Conservation (phyloP, 345 rosid genomes). For the Gossypium bickii region DNA sequence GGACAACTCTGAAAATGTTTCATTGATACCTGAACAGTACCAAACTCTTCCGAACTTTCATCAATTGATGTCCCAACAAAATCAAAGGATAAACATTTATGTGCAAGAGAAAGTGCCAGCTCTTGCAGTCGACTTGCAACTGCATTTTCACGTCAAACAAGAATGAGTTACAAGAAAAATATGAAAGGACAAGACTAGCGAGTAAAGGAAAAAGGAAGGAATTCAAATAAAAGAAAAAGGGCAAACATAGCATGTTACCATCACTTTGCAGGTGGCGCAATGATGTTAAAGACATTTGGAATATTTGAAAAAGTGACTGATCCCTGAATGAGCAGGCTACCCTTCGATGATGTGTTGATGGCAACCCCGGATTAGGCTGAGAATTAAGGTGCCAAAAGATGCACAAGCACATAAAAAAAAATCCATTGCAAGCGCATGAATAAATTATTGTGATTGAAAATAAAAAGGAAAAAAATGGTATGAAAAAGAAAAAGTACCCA, state of each 20-base stretch:
- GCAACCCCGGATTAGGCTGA: slow-evolving; percentile 77
- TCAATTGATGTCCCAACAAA: slow-evolving; percentile 97
- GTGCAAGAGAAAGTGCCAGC: slow-evolving; percentile 92
- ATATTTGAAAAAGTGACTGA: slow-evolving; percentile 85
- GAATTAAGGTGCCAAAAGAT: slow-evolving; percentile 23
- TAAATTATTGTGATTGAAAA: neutral
- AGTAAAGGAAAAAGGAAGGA: neutral
- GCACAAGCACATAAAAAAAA: slow-evolving; percentile 25
- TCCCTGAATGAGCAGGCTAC: slow-evolving; percentile 93
- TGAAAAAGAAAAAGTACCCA: neutral
- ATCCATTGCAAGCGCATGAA: neutral
- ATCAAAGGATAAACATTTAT: slow-evolving; percentile 93
- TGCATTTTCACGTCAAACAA: slow-evolving; percentile 29
- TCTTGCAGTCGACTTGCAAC: slow-evolving; percentile 76
- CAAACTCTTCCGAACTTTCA: slow-evolving; percentile 99
- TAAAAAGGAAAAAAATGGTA: neutral
- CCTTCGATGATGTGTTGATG: slow-evolving; percentile 84
- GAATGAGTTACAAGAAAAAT: neutral
- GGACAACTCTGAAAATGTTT: neutral
- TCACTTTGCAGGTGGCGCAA: slow-evolving; percentile 83
- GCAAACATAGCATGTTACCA: slow-evolving; percentile 44
- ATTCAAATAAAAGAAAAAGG: neutral
- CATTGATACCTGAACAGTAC: slow-evolving; percentile 82
- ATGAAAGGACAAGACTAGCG: neutral
- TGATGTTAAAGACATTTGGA: slow-evolving; percentile 90